Percentiles rank a stretch among this genome's conserved stretches.
These are phyloP conservation scores for Adansonia gregorii DNA, from an alignment of 441 rosid genomes.

Conservation along the genomic window DNA sequence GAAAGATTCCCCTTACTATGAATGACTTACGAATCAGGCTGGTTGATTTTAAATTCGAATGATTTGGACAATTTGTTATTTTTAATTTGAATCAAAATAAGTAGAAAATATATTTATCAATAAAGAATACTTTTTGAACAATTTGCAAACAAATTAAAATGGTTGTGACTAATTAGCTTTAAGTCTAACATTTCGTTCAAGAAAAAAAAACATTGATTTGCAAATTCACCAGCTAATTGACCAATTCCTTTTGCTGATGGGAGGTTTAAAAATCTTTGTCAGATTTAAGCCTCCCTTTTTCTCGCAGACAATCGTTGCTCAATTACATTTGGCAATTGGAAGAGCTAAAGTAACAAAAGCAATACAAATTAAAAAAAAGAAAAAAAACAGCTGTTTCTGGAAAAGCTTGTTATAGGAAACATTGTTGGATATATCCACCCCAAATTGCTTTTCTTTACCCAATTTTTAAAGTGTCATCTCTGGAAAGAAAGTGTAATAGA, in stretches of 20 bases:
- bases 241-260: too few species aligned
- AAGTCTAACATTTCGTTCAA: neutral
- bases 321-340: neutral
- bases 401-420: slow-evolving; percentile 9
- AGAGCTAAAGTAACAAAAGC: neutral
- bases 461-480: neutral
- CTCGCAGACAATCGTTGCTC: slow-evolving; percentile 19
- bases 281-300: neutral
- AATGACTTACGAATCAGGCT: too few species aligned
- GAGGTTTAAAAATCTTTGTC: too few species aligned
- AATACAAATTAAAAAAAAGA: too few species aligned
- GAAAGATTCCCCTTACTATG: too few species aligned
- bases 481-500: too few species aligned
- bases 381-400: neutral
- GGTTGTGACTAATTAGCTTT: neutral
- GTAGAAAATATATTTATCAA: too few species aligned
- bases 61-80: neutral
- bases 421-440: neutral
- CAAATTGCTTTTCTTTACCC: neutral
- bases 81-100: too few species aligned
- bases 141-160: neutral
- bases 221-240: neutral
- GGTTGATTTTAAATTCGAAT: neutral
- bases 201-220: neutral
- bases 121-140: neutral